These are phyloP conservation scores for Ganoderma sp. DNA, from an alignment of 1,284 basidiomycete species.

Conservation along the genomic window DNA sequence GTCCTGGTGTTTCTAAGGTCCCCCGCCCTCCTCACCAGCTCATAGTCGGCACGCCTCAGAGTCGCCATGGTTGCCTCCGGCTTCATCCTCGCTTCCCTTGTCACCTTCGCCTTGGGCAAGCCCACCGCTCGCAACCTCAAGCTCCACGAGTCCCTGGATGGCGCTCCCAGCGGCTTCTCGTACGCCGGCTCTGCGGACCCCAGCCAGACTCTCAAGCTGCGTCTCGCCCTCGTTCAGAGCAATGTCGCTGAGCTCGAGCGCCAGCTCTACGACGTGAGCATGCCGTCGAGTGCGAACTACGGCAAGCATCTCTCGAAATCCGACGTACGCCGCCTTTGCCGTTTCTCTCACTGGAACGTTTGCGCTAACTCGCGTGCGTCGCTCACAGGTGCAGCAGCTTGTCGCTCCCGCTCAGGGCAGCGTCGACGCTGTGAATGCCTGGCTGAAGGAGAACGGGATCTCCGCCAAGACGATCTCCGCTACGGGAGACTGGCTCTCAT, in stretches of 20 bases:
- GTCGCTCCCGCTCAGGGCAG: constrained; percentile 45
- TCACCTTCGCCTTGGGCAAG: constrained; percentile 37
- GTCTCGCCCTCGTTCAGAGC: constrained; percentile 44
- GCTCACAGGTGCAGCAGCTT: constrained; percentile 45
- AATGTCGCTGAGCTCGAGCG: constrained; percentile 45
- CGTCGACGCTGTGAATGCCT: constrained; percentile 44
- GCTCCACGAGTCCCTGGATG: constrained; percentile 40
- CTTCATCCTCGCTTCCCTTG: constrained; percentile 35
- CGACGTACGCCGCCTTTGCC: constrained; percentile 36
- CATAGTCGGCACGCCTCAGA: background rate
- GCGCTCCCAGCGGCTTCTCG: constrained; percentile 39
- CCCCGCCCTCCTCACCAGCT: background rate
- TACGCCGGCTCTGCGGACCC: constrained; percentile 38
- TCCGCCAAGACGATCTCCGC: constrained; percentile 40
- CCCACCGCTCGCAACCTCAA: constrained; percentile 37
- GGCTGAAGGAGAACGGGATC: constrained; percentile 46
- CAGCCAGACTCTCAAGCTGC: constrained; percentile 40
- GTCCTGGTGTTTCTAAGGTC: background rate
- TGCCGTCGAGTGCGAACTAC: constrained; percentile 42
- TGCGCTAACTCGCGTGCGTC: background rate
- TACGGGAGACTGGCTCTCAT: constrained; percentile 49
- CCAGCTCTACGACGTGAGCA: constrained; percentile 44
- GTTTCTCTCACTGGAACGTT: background rate
- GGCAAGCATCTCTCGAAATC: constrained; percentile 43
- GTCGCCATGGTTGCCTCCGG: constrained; percentile 33